Percentiles rank a stretch among this genome's conserved stretches.
Evolutionary conservation across 1,284 basidiomycete genomes (phyloP).

Genomic region (Malassezia cuniculi): DNA sequence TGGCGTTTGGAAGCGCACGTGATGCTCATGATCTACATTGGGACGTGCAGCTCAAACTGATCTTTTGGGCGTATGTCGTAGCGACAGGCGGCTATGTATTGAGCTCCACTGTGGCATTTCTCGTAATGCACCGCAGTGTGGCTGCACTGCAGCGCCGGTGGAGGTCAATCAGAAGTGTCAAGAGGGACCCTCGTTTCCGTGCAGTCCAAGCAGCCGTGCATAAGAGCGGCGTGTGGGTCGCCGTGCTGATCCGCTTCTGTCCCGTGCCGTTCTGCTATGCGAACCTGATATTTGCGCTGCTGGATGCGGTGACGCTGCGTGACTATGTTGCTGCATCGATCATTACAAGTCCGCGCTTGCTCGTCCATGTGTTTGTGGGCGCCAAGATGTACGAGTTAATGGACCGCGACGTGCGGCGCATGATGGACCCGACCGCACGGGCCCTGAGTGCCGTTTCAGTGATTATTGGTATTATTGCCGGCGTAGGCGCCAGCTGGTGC

Average conservation of each 20-base stretch:
- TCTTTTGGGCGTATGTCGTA: slow-evolving; percentile 25
- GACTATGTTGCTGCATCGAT: slow-evolving; percentile 31
- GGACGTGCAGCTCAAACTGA: slow-evolving; percentile 5
- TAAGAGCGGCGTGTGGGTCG: slow-evolving; percentile 23
- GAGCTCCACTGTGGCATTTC: slow-evolving; percentile 24
- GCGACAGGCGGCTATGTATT: slow-evolving; percentile 27
- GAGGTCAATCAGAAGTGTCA: slow-evolving; percentile 12
- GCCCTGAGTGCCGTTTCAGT: slow-evolving; percentile 23
- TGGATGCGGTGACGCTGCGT: slow-evolving; percentile 21
- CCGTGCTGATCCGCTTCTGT: slow-evolving; percentile 28
- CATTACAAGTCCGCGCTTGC: slow-evolving; percentile 34
- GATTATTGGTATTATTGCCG: slow-evolving; percentile 7
- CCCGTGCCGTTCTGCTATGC: slow-evolving; percentile 31
- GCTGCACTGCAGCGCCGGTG: slow-evolving; percentile 13
- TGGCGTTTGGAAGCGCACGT: slow-evolving; percentile 19
- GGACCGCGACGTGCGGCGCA: slow-evolving; percentile 19
- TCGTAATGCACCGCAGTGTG: slow-evolving; percentile 15
- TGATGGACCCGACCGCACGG: slow-evolving; percentile 18
- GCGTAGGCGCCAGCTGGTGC: slow-evolving; percentile 3
- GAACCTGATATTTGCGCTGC: background rate
- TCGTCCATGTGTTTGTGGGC: slow-evolving; percentile 38
- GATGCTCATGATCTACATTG: background rate
- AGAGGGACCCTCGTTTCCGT: slow-evolving; percentile 21
- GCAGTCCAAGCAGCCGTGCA: slow-evolving; percentile 33
- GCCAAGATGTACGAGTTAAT: slow-evolving; percentile 31